Base-by-base conservation (phyloP, 2,329 filamentous ascomycete genomes). In the Fusarium verticillioides region DNA sequence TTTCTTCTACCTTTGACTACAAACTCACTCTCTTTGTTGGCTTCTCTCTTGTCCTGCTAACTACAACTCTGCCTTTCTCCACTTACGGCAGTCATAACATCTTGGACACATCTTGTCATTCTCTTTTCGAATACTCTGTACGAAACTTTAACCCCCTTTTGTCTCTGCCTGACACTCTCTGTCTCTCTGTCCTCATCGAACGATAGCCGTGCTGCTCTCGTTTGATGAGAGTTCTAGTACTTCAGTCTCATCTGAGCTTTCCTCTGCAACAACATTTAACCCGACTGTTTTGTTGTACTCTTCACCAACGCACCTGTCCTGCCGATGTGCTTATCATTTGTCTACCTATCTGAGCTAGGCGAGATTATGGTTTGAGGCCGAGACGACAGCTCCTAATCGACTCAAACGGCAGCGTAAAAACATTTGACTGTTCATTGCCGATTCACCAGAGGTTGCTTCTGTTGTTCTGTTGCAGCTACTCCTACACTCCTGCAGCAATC, bases 401-500 rank as follows among this genome's bases (percentile, higher is more conserved):
- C 43, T 56, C 59, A 57, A 71, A 26, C 50, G 40, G 28, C 40
- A 52, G 36, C 47, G 42, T 36, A 60, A 52, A 40, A 63, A 52
- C 23, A 37, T 49, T 60, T 54, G 43, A 54, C 56, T 54, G 43
- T 47, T 61, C 54, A 65, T 69, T 50, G 56, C 64, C 50, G 40
- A 42, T 61, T 37, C 42, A 43, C 54, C 36, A 32, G 28, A 28
- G n/a, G 56, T 46, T 56, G 18, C 46, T 34, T 56, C 46, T 54
- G 43, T 69, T 37, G 16, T 37, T 37, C 9, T 62, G 47, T 64
- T 46, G 26, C n/a, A 44, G 47, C 49, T 66, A 52, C 40, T 52
- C 54, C 49, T 60, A 30, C 50, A 37, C 70, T 73, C 49, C 69
- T 67, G 69, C 73, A 71, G 73, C 66, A 63, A 73, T 61, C 63